A percentile compares a stretch with the other conserved stretches of the same genome.
These are phyloP conservation scores for Trypanosoma mega DNA, from an alignment of 208 protist genomes.

Conservation along the genomic window DNA sequence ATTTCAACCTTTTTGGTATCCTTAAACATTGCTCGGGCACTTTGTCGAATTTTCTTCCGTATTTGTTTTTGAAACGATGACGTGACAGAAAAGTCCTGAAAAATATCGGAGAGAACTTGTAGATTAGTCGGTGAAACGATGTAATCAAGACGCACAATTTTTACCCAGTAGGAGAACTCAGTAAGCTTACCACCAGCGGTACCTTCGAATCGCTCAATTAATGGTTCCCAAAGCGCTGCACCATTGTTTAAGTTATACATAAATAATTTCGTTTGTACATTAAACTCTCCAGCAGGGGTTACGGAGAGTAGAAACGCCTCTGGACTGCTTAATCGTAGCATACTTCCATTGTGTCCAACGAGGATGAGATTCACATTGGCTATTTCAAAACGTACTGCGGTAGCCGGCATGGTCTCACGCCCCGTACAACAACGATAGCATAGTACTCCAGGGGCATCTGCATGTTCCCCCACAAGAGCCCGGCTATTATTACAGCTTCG, in stretches of 20 bases:
- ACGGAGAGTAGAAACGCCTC: constrained; percentile 36
- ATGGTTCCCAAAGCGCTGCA: constrained; percentile 81
- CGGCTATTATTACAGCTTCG: constrained; percentile 41
- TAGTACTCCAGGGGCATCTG: constrained; percentile 38
- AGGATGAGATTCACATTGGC: constrained; percentile 64
- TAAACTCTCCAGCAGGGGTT: constrained; percentile 50
- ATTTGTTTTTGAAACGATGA: constrained; percentile 57
- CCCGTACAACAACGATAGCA: constrained; percentile 87
- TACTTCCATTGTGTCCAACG: constrained; percentile 45
- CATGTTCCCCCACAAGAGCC: constrained; percentile 33
- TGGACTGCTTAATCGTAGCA: constrained; percentile 51
- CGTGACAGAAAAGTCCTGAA: constrained; percentile 48
- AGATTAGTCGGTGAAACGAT: constrained; percentile 79
- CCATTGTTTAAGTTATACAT: constrained; percentile 72
- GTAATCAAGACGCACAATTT: constrained; percentile 63
- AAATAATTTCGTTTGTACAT: constrained; percentile 42
- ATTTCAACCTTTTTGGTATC: too few species aligned
- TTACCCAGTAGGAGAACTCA: constrained; percentile 52
- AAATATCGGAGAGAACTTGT: constrained; percentile 42
- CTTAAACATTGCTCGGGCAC: too few species aligned
- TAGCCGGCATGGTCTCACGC: constrained; percentile 45
- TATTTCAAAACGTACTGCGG: constrained; percentile 62
- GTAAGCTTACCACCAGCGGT: constrained; percentile 44
- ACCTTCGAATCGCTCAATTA: constrained; percentile 65
- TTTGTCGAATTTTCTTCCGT: constrained; percentile 49